A percentile compares a stretch with the other conserved stretches of the same genome.
Evolutionary conservation across 148 eudicot genomes (phyloP).

Genomic region (Cornus controversa): DNA sequence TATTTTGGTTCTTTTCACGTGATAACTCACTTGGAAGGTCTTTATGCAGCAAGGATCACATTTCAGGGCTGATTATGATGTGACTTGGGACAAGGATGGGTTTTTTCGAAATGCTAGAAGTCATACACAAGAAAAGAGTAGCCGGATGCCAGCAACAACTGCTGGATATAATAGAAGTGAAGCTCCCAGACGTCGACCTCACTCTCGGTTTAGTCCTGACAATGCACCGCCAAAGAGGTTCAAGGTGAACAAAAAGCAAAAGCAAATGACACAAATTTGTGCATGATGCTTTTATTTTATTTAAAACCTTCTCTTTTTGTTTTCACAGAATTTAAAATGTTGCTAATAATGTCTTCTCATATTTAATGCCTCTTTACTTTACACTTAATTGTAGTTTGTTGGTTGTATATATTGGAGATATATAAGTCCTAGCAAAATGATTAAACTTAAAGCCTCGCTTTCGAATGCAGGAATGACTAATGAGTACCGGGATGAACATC

Average conservation of each 20-base stretch:
- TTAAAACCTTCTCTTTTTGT: too few species aligned
- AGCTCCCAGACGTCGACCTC: conserved; percentile 37
- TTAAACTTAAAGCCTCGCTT: too few species aligned
- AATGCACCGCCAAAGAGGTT: conserved; percentile 59
- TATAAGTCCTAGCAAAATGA: too few species aligned
- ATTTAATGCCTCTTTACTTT: too few species aligned
- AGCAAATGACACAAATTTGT: neutral
- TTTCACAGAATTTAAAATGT: too few species aligned
- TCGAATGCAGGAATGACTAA: too few species aligned
- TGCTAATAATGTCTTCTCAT: too few species aligned
- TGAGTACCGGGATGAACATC: too few species aligned
- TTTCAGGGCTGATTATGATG: conserved; percentile 79
- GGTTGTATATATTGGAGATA: too few species aligned
- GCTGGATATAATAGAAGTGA: conserved; percentile 46
- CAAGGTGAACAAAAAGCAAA: conserved; percentile 24
- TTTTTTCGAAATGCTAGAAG: conserved; percentile 46
- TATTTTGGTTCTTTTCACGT: neutral
- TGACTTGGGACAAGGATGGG: conserved; percentile 75
- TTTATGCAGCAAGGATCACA: conserved; percentile 77
- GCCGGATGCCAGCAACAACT: conserved; percentile 25
- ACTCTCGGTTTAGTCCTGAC: conserved; percentile 58
- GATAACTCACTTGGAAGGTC: neutral
- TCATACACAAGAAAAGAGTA: conserved; percentile 32
- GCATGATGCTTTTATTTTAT: too few species aligned
- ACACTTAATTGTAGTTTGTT: too few species aligned